Base-by-base conservation (phyloP, 1,284 basidiomycete species). In the Sphaerobolus stellatus region DNA sequence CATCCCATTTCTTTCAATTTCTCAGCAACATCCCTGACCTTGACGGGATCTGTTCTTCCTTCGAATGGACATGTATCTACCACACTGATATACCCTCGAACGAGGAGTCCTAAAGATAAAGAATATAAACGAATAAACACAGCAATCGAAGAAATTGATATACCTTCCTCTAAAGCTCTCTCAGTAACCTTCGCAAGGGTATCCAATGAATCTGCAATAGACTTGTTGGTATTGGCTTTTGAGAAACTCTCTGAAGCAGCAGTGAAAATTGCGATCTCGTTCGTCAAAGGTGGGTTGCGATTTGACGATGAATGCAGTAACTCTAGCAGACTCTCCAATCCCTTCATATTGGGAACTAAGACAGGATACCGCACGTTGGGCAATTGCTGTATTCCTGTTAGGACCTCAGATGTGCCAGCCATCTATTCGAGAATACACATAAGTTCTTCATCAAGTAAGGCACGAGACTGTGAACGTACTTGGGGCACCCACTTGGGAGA, bases 401-500 rank as follows among this genome's bases (percentile, higher is more conserved):
- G 74, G 24, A 93, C 84, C 48, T 90, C 82, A 1, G 85, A 73
- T 0, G 92, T 94, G 25, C 90, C 90, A 16, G 85, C 90, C 92
- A 96, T 94, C 88, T 94, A 66, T 8, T 50, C 53, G 27, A 40
- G 27, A 27, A 36, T 2, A 40, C 14, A 38, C 30, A 34, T 27
- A 4, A 8, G 31, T 27, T 8, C 38, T 22, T 11, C 29, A 22
- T 8, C 27, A 18, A 33, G 18, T 34, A 41, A 25, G 25, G 30
- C n/a, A 31, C 25, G n/a, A 20, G 25, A 45, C 25, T n/a, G 20
- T 16, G 40, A 46, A 73, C 83, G 57, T 59, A 88, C 92, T 80
- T 94, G 91, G 0, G 93, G 94, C 16, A 97, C 91, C 89, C 93
- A 94, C 69, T 93, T 94, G 0, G 89, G 88, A 67, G 90, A 90